A percentile compares a stretch with the other conserved stretches of the same genome.
These are phyloP conservation scores for Rhizopus sp. DNA, from an alignment of 371 early-diverging fungal genomes.

Conservation along the genomic window DNA sequence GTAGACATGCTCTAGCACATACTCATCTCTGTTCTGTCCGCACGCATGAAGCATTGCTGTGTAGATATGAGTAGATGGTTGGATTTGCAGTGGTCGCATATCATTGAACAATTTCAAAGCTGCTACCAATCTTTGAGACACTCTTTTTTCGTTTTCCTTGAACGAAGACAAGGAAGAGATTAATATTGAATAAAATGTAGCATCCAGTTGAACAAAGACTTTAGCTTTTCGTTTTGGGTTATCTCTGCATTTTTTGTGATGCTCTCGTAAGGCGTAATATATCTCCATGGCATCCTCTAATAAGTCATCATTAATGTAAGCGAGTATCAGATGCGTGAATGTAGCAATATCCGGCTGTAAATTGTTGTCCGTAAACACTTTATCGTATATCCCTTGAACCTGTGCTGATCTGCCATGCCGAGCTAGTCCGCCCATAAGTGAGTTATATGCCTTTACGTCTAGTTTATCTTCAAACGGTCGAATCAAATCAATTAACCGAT, in stretches of 20 bases:
- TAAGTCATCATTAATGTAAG: constrained; percentile 28
- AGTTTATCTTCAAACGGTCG: neutral
- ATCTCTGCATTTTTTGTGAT: constrained; percentile 18
- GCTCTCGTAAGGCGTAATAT: constrained; percentile 25
- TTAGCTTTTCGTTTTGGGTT: neutral
- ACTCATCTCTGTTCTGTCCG: constrained; percentile 25
- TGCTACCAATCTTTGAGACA: constrained; percentile 7
- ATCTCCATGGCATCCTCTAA: constrained; percentile 31
- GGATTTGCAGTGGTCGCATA: constrained; percentile 33
- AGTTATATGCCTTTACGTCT: constrained; percentile 25
- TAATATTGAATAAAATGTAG: constrained; percentile 30
- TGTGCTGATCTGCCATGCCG: constrained; percentile 21
- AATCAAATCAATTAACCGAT: neutral
- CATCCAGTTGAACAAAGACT: constrained; percentile 20
- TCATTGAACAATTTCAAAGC: constrained; percentile 35
- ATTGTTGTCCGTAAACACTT: constrained; percentile 5
- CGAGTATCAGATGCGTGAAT: constrained; percentile 28
- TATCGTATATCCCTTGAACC: constrained; percentile 18
- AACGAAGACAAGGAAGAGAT: constrained; percentile 16
- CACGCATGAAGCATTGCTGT: constrained; percentile 32
- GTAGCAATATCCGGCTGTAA: constrained; percentile 29
- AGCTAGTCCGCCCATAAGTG: constrained; percentile 24
- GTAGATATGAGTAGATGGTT: constrained; percentile 30
- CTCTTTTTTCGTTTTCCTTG: neutral
- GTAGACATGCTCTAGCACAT: constrained; percentile 32